These are phyloP conservation scores for Aspergillus cavernicola DNA, from an alignment of 495 filamentous ascomycete genomes.

Conservation along the genomic window DNA sequence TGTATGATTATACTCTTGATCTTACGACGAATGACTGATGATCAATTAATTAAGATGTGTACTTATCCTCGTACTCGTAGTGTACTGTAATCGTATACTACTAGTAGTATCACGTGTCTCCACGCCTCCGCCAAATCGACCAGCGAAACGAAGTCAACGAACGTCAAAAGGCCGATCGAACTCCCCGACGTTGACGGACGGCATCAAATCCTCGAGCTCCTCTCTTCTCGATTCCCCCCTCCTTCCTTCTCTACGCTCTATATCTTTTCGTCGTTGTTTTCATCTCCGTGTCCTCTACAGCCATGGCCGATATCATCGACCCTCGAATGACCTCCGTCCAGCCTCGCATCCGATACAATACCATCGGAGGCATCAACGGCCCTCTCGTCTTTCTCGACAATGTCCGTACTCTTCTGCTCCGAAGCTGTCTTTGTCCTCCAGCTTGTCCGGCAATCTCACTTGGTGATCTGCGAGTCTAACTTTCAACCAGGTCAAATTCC, in stretches of 20 bases:
- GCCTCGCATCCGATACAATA: slow-evolving; percentile 94
- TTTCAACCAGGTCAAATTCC: slow-evolving; percentile 79
- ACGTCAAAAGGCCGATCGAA: neutral
- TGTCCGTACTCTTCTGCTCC: slow-evolving; percentile 46
- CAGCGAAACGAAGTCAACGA: neutral
- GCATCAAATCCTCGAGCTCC: slow-evolving; percentile 4
- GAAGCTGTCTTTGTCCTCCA: neutral
- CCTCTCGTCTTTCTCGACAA: slow-evolving; percentile 96
- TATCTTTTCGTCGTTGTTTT: neutral
- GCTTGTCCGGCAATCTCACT: neutral
- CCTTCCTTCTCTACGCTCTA: neutral
- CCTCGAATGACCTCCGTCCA: slow-evolving; percentile 77
- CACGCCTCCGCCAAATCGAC: slow-evolving; percentile 4
- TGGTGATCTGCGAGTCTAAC: neutral
- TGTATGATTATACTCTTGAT: slow-evolving; percentile 16
- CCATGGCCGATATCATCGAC: slow-evolving; percentile 64
- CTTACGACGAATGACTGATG: slow-evolving; percentile 4
- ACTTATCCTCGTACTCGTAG: too few species aligned
- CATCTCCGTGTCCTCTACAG: slow-evolving; percentile 16
- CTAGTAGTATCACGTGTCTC: slow-evolving; percentile 9
- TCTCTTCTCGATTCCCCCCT: neutral
- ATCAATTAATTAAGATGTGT: too few species aligned
- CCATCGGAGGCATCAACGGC: slow-evolving; percentile 95
- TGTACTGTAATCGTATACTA: neutral
- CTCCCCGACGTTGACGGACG: slow-evolving; percentile 5